Base-by-base conservation (phyloP, 352 stramenopile species). In the Aphanomyces cochlioides region DNA sequence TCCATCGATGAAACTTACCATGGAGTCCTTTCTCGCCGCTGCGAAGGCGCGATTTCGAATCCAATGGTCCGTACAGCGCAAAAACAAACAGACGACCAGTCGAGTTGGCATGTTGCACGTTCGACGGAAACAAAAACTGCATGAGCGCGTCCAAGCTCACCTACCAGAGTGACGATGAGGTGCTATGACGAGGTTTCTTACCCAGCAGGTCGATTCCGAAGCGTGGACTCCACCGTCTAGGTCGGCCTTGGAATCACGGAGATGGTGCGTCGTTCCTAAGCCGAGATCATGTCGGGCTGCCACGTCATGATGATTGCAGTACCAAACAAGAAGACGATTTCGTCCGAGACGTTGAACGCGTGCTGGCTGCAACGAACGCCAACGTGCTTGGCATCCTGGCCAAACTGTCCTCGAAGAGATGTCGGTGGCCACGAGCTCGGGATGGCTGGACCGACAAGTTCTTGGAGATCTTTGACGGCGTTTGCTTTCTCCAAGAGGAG, bases 41-140 rank as follows among this genome's bases (percentile, higher is more conserved):
- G 1, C 77, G 78, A 6, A 93, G 74, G n/a, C 77, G 76, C 15
- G 81, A 78, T 28, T 86, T 75, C 21, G 47, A 61, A 68, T 92
- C 83, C 39, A 94, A 76, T 6, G 88, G 88, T 6, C 86, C 88
- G 63, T 96, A 96, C 8, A 93, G 72, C 2, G 75, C 84, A 68
- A 94, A 93, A 10, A 91, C 88, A 63, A 92, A 90, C 7, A 96
- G 71, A 6, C 88, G 73, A 15, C 88, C 88, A 0, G 81, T 85
- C 10, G 86, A 93, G 47, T 90, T 86, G 7, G 88, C 78, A 68
- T 96, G 88, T 50, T 92, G 81, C 40, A 94, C 56, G 68, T 89
- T 76, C 38, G 76, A 47, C 4, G 88, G 88, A 72, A 96, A 96
- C 45, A 93, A 71, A 66, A 94, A 96, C 15, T 74, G 73, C 43